Percentiles rank a stretch among this genome's conserved stretches.
phyloP scores from a whole-genome alignment of 768 basidiomycete genomes.

The Polyporus arcularius region DNA sequence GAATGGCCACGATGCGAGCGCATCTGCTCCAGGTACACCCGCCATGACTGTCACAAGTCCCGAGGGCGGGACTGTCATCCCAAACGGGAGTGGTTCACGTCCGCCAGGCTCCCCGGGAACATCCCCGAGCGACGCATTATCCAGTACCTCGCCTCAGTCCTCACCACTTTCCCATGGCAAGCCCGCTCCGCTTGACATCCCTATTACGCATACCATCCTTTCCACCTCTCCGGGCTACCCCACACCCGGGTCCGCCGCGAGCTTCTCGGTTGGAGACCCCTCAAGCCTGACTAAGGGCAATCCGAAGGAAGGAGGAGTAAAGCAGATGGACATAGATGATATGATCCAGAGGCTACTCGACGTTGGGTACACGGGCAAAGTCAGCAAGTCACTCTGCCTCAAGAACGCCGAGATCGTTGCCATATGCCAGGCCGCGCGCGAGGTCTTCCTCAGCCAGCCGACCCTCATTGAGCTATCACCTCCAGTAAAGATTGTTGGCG shows the following conservation, averaged over 20 bases:
- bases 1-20: constrained; percentile 35
- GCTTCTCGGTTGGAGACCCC: constrained; percentile 40
- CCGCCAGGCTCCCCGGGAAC: constrained; percentile 32
- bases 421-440: constrained; percentile 93
- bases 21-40: constrained; percentile 35
- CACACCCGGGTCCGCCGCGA: constrained; percentile 48
- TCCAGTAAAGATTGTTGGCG: constrained; percentile 98
- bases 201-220: constrained; percentile 82
- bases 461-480: constrained; percentile 96
- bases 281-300: constrained; percentile 35
- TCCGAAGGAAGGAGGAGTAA: constrained; percentile 63
- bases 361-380: constrained; percentile 97
- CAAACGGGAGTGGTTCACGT: constrained; percentile 43
- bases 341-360: constrained; percentile 97
- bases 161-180: constrained; percentile 33
- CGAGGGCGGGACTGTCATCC: constrained; percentile 34
- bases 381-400: constrained; percentile 91
- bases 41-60: constrained; percentile 36
- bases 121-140: constrained; percentile 40
- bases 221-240: constrained; percentile 50
- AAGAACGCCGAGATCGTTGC: constrained; percentile 96
- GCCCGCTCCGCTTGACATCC: constrained; percentile 72
- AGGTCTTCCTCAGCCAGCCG: constrained; percentile 94
- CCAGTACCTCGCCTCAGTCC: constrained; percentile 33
- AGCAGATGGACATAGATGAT: constrained; percentile 91